phyloP scores from a whole-genome alignment of 2,329 filamentous ascomycete genomes.

The Penicillium sp. region DNA sequence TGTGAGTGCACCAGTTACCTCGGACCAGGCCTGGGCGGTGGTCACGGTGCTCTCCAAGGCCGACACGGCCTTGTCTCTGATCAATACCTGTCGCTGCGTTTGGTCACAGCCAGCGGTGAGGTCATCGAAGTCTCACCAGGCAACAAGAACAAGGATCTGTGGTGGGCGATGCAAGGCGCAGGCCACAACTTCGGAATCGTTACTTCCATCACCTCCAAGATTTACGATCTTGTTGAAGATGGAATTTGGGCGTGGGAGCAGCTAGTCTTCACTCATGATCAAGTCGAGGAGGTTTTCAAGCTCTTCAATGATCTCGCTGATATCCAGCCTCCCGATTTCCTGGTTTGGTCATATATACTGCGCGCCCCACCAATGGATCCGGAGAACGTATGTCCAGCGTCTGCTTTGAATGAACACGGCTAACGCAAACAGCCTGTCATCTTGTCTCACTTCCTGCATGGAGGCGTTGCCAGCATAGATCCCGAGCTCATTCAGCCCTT shows the following conservation, averaged over 20 bases:
- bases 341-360: constrained; percentile 14
- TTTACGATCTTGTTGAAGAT: constrained; percentile 43
- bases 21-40: constrained; percentile 61
- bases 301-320: constrained; percentile 17
- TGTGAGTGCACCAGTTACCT: constrained; percentile 58
- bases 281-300: constrained; percentile 15
- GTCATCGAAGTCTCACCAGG: constrained; percentile 10
- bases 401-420: neutral
- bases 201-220: constrained; percentile 50
- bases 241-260: constrained; percentile 17
- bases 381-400: constrained; percentile 15
- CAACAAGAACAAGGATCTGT: constrained; percentile 47
- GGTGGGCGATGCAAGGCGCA: constrained; percentile 60
- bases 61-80: constrained; percentile 59
- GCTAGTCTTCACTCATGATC: constrained; percentile 12
- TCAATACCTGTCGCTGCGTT: constrained; percentile 56
- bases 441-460: constrained; percentile 14
- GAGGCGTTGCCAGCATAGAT: constrained; percentile 11
- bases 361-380: constrained; percentile 9
- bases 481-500: constrained; percentile 29
- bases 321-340: constrained; percentile 17
- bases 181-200: constrained; percentile 64
- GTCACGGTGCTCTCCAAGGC: constrained; percentile 61
- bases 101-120: constrained; percentile 57
- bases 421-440: constrained; percentile 17